These are phyloP conservation scores for Saccharomycopsis sp. DNA, from an alignment of 805 yeast genomes.

Conservation along the genomic window DNA sequence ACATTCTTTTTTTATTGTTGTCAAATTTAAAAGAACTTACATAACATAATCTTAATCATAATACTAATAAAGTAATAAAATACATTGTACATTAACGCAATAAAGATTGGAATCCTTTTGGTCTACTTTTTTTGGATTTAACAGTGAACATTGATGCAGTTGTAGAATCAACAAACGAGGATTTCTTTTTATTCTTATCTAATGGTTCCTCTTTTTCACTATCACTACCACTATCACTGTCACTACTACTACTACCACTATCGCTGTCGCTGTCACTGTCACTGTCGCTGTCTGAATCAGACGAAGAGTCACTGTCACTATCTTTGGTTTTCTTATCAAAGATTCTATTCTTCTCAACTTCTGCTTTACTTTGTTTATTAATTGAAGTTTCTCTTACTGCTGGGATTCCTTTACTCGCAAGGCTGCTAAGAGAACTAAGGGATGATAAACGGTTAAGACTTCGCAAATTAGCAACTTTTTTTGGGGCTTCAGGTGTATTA, in stretches of 20 bases:
- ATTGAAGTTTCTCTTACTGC: no score
- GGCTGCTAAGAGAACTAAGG: background rate
- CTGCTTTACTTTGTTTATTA: no score
- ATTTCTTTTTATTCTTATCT: background rate
- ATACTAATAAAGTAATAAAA: no score
- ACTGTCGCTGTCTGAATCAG: conserved; percentile 18
- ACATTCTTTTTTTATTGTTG: background rate
- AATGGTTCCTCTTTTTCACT: background rate
- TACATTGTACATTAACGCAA: no score
- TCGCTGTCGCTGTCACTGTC: conserved; percentile 12
- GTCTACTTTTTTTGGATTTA: background rate
- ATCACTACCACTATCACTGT: conserved; percentile 21
- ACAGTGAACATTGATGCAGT: conserved; percentile 3
- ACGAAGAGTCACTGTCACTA: conserved; percentile 13
- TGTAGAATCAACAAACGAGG: conserved; percentile 1
- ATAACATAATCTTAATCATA: no score
- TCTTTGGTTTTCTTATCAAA: no score
- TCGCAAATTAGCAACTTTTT: background rate
- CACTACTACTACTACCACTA: conserved; percentile 1
- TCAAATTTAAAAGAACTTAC: no score
- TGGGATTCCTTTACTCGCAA: background rate
- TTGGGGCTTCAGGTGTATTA: background rate
- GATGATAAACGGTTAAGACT: background rate
- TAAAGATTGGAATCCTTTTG: background rate
- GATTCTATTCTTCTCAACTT: no score